phyloP scores from a whole-genome alignment of 129 eudicot genomes.

The Centrapalus pauciflorus region DNA sequence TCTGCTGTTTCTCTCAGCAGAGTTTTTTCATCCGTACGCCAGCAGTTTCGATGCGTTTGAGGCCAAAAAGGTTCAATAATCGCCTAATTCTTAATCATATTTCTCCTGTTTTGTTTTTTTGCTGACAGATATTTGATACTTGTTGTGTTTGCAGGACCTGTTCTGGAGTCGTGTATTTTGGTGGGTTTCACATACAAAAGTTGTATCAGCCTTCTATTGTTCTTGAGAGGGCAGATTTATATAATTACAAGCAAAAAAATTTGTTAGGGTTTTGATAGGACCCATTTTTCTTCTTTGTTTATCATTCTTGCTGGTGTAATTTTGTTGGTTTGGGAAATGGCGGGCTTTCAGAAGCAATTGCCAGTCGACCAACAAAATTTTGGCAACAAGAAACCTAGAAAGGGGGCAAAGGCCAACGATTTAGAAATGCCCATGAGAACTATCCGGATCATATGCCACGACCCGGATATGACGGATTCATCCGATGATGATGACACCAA shows the following conservation, averaged over 20 bases:
- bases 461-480: conserved; percentile 75
- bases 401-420: neutral
- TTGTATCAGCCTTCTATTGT: conserved; percentile 43
- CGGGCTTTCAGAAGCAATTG: conserved; percentile 19
- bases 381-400: conserved; percentile 22
- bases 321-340: conserved; percentile 35
- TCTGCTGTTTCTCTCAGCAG: conserved; percentile 74
- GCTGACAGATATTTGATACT: conserved; percentile 8
- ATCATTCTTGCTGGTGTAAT: conserved; percentile 14
- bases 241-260: neutral
- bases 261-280: neutral
- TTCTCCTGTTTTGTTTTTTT: neutral
- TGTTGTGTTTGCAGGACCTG: conserved; percentile 69
- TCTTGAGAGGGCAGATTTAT: conserved; percentile 50
- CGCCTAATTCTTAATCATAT: neutral
- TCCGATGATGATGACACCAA: conserved; percentile 46
- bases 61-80: conserved; percentile 71
- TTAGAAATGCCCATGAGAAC: conserved; percentile 46
- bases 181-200: conserved; percentile 67
- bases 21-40: conserved; percentile 22
- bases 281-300: neutral
- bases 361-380: conserved; percentile 19
- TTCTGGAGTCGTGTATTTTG: conserved; percentile 94
- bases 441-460: conserved; percentile 54
- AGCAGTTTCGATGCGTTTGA: conserved; percentile 96